phyloP scores from a whole-genome alignment of 441 rosid genomes.

The Croton laevigatus region DNA sequence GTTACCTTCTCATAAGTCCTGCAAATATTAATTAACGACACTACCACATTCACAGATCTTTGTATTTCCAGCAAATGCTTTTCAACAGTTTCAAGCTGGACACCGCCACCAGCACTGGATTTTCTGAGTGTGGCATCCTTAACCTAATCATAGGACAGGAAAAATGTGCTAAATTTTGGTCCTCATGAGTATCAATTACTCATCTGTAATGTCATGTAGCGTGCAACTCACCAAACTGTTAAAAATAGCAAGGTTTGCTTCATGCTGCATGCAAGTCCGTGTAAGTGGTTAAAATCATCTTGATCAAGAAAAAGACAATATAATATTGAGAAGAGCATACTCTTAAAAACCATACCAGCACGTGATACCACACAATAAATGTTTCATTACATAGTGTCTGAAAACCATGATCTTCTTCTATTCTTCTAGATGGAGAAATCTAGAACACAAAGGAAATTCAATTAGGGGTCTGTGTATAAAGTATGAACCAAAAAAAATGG shows the following conservation, averaged over 20 bases:
- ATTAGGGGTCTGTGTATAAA: constrained; percentile 10
- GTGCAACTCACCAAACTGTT: constrained; percentile 53
- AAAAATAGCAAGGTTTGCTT: constrained; percentile 62
- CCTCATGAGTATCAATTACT: constrained; percentile 8
- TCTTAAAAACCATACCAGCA: constrained; percentile 47
- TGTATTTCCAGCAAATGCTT: constrained; percentile 45
- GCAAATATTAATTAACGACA: constrained; percentile 71
- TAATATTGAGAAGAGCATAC: constrained; percentile 4
- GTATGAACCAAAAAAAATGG: constrained; percentile 11
- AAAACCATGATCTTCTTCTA: constrained; percentile 50
- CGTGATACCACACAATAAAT: constrained; percentile 68
- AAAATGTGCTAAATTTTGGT: constrained; percentile 14
- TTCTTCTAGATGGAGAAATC: constrained; percentile 43
- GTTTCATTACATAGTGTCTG: constrained; percentile 62
- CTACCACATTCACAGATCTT: constrained; percentile 63
- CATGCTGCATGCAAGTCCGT: constrained; percentile 53
- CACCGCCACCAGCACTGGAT: constrained; percentile 27
- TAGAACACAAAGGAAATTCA: constrained; percentile 24
- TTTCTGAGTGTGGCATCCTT: constrained; percentile 49
- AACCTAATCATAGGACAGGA: constrained; percentile 41
- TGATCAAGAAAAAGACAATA: constrained; percentile 9
- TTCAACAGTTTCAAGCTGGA: constrained; percentile 40
- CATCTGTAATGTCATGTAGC: background rate
- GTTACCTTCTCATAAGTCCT: constrained; percentile 65
- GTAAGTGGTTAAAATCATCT: constrained; percentile 20